Evolutionary conservation across 2,329 filamentous ascomycete species (phyloP).

Genomic region (Clonostachys sp.): DNA sequence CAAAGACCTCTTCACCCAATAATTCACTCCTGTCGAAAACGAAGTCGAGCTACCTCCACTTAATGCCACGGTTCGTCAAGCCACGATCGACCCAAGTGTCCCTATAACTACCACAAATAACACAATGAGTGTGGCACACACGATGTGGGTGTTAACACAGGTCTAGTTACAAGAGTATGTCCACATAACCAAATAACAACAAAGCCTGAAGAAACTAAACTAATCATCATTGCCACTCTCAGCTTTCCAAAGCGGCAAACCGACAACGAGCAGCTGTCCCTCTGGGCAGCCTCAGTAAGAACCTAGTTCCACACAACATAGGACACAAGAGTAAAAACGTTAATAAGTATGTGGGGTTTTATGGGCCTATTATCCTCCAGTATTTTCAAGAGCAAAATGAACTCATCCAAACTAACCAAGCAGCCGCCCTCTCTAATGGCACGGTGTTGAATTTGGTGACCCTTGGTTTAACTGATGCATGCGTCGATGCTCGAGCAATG

Average conservation of each 20-base stretch:
- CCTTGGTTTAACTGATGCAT: conserved; percentile 64
- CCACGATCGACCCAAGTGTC: conserved; percentile 5
- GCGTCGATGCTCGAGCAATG: conserved; percentile 58
- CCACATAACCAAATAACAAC: neutral
- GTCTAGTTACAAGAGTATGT: conserved; percentile 40
- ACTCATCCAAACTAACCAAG: conserved; percentile 3
- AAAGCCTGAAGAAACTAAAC: neutral
- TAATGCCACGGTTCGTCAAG: conserved; percentile 8
- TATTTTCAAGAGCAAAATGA: conserved; percentile 2
- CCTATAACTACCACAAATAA: conserved; percentile 26
- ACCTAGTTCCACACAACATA: conserved; percentile 7
- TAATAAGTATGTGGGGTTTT: conserved; percentile 2
- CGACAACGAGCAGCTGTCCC: conserved; percentile 45
- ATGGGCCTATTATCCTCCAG: neutral
- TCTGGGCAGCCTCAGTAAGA: conserved; percentile 52
- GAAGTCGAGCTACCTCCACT: neutral
- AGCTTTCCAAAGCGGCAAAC: conserved; percentile 51
- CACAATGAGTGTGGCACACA: conserved; percentile 43
- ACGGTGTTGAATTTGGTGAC: conserved; percentile 47
- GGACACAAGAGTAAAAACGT: neutral
- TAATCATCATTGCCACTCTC: neutral
- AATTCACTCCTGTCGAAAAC: neutral
- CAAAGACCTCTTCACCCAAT: conserved; percentile 33
- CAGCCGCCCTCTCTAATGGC: conserved; percentile 23
- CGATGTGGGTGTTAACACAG: conserved; percentile 59